These are phyloP conservation scores for Cadophora malorum DNA, from an alignment of 2,329 filamentous ascomycete species.

Conservation along the genomic window DNA sequence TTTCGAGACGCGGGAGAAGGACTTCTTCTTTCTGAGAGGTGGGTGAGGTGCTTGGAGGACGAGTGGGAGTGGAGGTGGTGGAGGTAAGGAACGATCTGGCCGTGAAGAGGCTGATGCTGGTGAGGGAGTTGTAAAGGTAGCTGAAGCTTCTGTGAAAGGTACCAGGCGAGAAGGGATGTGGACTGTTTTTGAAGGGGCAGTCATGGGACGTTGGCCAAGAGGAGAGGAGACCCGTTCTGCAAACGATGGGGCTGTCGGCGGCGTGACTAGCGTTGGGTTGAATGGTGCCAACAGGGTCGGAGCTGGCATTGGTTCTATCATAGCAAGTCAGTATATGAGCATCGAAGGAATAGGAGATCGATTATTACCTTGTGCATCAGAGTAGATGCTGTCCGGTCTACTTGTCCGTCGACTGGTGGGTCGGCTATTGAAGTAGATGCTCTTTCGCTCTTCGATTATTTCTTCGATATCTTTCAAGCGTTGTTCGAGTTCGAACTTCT, in stretches of 20 bases:
- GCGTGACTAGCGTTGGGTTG: slow-evolving; percentile 30
- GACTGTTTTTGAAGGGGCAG: slow-evolving; percentile 46
- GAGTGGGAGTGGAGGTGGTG: slow-evolving; percentile 61
- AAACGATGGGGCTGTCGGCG: slow-evolving; percentile 53
- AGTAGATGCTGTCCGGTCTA: slow-evolving; percentile 40
- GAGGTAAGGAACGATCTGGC: slow-evolving; percentile 30
- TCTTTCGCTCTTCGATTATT: slow-evolving; percentile 63
- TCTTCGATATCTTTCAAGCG: slow-evolving; percentile 66
- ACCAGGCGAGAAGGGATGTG: slow-evolving; percentile 45
- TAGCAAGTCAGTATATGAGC: background rate
- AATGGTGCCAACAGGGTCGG: slow-evolving; percentile 45
- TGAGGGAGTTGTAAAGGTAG: slow-evolving; percentile 31
- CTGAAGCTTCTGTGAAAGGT: slow-evolving; percentile 45
- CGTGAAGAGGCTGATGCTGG: slow-evolving; percentile 27
- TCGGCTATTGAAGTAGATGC: slow-evolving; percentile 54
- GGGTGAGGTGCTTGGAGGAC: slow-evolving; percentile 56
- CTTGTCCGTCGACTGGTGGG: slow-evolving; percentile 40
- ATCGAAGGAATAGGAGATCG: background rate
- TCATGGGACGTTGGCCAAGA: slow-evolving; percentile 43
- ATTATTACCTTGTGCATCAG: slow-evolving; percentile 37
- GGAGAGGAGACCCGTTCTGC: slow-evolving; percentile 46
- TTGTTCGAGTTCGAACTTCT: slow-evolving; percentile 60
- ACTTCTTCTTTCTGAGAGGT: slow-evolving; percentile 69
- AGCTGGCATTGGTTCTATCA: slow-evolving; percentile 61
- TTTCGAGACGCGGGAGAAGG: slow-evolving; percentile 65